phyloP scores from a whole-genome alignment of 108 stramenopile species.

The Nannochloropsis salina region DNA sequence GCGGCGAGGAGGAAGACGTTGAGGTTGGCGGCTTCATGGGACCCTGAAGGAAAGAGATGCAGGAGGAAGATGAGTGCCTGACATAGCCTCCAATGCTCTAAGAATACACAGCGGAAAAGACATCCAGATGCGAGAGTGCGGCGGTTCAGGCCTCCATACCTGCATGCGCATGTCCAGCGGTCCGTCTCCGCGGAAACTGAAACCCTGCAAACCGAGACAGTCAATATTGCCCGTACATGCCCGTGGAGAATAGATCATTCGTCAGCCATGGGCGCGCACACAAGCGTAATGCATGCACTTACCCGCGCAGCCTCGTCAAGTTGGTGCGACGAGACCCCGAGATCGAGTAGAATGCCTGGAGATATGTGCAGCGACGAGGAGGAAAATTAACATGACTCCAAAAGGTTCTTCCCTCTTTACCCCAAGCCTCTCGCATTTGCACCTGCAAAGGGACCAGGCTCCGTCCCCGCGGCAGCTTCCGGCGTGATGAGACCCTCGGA shows the following conservation, averaged over 20 bases:
- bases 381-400: neutral
- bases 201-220: slow-evolving; percentile 23
- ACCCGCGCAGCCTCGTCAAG: slow-evolving; percentile 25
- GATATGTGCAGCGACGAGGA: neutral
- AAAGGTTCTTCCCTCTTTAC: neutral
- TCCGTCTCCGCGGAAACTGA: slow-evolving; percentile 46
- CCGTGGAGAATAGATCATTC: no score
- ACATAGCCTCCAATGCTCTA: neutral
- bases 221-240: no score
- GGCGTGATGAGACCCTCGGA: neutral
- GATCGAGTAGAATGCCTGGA: slow-evolving; percentile 40
- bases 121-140: neutral
- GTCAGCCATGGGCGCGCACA: no score
- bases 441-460: neutral
- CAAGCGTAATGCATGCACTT: neutral
- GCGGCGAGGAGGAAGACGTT: neutral
- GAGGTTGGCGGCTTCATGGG: neutral
- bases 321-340: slow-evolving; percentile 49
- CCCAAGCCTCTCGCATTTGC: neutral
- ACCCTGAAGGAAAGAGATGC: neutral
- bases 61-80: neutral
- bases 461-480: neutral
- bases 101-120: no score
- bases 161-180: slow-evolving; percentile 52
- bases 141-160: neutral